These are phyloP conservation scores for Rosa chinensis DNA, from an alignment of 306 rosid genomes.

Conservation along the genomic window DNA sequence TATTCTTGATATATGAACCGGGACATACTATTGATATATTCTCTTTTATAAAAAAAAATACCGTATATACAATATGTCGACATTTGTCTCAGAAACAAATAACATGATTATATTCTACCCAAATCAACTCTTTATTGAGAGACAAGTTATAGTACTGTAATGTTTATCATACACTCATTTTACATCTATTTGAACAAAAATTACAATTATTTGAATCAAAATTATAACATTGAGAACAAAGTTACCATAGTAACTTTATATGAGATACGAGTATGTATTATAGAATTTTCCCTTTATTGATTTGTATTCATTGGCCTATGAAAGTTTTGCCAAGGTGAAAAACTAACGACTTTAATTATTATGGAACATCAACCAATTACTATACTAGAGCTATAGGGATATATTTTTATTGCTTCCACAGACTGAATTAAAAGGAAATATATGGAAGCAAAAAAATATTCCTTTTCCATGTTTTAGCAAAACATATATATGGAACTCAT, in stretches of 20 bases:
- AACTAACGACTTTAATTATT: background rate
- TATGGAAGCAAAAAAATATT: conserved; percentile 12
- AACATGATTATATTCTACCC: background rate
- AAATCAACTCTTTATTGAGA: background rate
- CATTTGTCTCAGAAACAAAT: background rate
- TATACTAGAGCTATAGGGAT: background rate
- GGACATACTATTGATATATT: too few relatives aligned
- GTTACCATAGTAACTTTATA: too few relatives aligned
- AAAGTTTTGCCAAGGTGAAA: conserved; percentile 1
- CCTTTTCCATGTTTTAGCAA: conserved; percentile 1
- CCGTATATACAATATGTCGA: too few relatives aligned
- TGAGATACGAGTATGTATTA: too few relatives aligned
- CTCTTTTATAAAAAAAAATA: too few relatives aligned
- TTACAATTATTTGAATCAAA: too few relatives aligned
- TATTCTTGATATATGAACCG: too few relatives aligned
- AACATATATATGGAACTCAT: conserved; percentile 3
- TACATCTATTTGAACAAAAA: too few relatives aligned
- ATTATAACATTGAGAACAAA: too few relatives aligned
- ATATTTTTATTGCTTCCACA: conserved; percentile 18
- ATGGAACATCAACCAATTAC: conserved; percentile 1
- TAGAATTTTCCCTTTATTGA: background rate
- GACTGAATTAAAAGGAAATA: background rate
- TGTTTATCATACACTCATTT: too few relatives aligned
- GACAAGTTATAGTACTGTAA: too few relatives aligned
- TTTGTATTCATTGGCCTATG: background rate